Evolutionary conservation across 192 early-diverging fungal species (phyloP), one percentile per base, ranked within the genome.

Genomic region (Entomortierella parvispora): DNA sequence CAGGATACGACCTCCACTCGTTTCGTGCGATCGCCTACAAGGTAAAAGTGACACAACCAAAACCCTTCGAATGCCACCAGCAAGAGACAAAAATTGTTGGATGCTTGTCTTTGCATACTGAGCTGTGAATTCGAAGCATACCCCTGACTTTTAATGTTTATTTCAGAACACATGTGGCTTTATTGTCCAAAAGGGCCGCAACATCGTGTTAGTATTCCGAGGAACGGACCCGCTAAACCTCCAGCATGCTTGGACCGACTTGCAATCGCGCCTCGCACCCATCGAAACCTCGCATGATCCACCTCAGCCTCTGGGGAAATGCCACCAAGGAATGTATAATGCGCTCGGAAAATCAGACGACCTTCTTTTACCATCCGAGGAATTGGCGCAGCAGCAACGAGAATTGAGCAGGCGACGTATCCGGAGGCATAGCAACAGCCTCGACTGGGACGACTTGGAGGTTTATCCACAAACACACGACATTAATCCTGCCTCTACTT

Each of bases 201-300:
- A 84, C n/a, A 85, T 85, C 51, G 44, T 87, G 5, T 51, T 87
- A 5, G 86, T 87, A 20, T 87, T 87, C 43, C 81, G 86, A 56
- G 86, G 83, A 42, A 81, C 86, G 3, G 85, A 87, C 62, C 86
- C 86, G 28, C 58, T 87, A 28, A 87, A 87, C 56, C 81, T 87
- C 29, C 84, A 85, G 57, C 82, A 87, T 20, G 85, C 82, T 51
- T 76, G 85, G 61, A 87, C 86, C 11, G 83, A 87, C 29, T 63
- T 87, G n/a, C 69, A 71, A 23, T 71, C 78, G 14, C 68, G 64
- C 1, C 69, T 80, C 47, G 55, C 68, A 6, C 53, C 58, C 20
- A 68, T 80, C 34, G 22, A 67, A 28, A 80, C 54, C 15, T 65
- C 67, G 23, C 48, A 68, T 15, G 54, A 80, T 4, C 69, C 64